phyloP scores from a whole-genome alignment of 768 basidiomycete species.

The Mycena albidolilacea region DNA sequence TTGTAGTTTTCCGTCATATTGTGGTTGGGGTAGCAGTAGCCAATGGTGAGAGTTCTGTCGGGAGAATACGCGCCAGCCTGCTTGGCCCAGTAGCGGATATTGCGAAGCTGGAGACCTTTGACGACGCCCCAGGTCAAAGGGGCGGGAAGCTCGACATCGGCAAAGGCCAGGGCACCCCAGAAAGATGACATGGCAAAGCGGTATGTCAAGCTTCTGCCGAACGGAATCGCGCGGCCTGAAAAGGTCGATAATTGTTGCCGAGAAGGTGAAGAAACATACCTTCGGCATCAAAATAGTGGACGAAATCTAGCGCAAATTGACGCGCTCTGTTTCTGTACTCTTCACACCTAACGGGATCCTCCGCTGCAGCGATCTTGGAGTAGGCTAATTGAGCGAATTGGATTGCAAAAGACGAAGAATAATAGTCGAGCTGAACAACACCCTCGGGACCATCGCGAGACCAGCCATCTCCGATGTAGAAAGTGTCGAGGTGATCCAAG shows the following conservation, averaged over 20 bases:
- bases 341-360: conserved; percentile 75
- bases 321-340: conserved; percentile 76
- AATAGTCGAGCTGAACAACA: conserved; percentile 85
- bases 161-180: conserved; percentile 82
- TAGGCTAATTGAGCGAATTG: conserved; percentile 82
- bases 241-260: background rate
- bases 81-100: conserved; percentile 79
- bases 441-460: conserved; percentile 85
- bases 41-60: conserved; percentile 81
- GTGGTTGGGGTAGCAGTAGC: conserved; percentile 78
- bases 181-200: conserved; percentile 88
- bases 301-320: conserved; percentile 76
- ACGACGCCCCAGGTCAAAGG: conserved; percentile 83
- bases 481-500: conserved; percentile 83
- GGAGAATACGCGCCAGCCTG: conserved; percentile 73
- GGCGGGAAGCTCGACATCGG: conserved; percentile 76
- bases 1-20: conserved; percentile 88
- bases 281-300: conserved; percentile 83
- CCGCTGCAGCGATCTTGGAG: conserved; percentile 72
- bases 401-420: conserved; percentile 85
- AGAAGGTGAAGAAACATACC: conserved; percentile 52
- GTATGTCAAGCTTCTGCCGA: conserved; percentile 83
- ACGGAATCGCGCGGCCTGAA: conserved; percentile 80
- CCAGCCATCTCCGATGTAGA: conserved; percentile 84
- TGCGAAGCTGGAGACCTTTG: conserved; percentile 81